Conservation (phyloP, 169 alveolate species). For the Plasmodium vivax region DNA sequence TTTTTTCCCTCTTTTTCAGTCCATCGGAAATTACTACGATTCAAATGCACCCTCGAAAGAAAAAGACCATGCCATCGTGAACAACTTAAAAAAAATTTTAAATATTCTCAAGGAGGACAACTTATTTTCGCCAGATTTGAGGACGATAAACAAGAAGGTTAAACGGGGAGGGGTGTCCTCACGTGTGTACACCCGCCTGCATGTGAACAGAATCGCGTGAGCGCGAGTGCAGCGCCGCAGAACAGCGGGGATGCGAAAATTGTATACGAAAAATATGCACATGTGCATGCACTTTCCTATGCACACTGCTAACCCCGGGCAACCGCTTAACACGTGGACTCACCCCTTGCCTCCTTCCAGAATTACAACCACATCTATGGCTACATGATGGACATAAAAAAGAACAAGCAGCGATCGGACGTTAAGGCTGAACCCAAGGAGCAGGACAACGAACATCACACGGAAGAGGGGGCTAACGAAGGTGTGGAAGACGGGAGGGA, state of each 20-base stretch:
- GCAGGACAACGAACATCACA: background rate
- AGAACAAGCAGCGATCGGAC: slow-evolving; percentile 3
- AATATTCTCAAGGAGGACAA: slow-evolving; percentile 63
- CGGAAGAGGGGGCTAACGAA: background rate
- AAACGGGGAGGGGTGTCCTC: background rate
- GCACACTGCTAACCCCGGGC: background rate
- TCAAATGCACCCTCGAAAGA: background rate
- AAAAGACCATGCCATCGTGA: slow-evolving; percentile 10
- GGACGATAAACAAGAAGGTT: slow-evolving; percentile 47
- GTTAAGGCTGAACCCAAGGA: slow-evolving; percentile 1
- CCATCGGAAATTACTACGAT: slow-evolving; percentile 16
- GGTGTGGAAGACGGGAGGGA: slow-evolving; percentile 16
- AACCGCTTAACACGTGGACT: background rate
- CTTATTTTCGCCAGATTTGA: slow-evolving; percentile 67
- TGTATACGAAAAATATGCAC: too few species aligned
- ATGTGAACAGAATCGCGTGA: background rate
- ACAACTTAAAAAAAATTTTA: slow-evolving; percentile 67
- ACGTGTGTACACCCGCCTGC: background rate
- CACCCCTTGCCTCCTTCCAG: slow-evolving; percentile 16
- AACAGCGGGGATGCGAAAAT: background rate
- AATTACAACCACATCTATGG: slow-evolving; percentile 67
- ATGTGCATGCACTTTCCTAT: background rate
- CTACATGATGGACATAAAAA: slow-evolving; percentile 54
- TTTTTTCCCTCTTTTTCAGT: background rate
- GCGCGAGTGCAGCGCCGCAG: background rate